Percentiles rank a stretch among this genome's conserved stretches.
Conservation (phyloP, 2,329 filamentous ascomycete genomes). For the Colletotrichum chlorophyti region DNA sequence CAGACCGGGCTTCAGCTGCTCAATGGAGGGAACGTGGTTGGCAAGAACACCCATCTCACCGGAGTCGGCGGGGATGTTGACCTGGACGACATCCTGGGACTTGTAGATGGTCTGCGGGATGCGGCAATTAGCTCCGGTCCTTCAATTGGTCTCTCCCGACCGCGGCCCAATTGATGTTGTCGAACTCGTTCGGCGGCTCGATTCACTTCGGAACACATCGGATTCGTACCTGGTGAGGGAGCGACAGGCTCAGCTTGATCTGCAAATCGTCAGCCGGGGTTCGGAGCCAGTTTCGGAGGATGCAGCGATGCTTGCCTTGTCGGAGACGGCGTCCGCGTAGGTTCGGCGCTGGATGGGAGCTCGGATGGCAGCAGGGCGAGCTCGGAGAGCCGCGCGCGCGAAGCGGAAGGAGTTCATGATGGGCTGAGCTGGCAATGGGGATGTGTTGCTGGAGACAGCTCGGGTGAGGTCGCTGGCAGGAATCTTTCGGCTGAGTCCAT, state of each 20-base stretch:
- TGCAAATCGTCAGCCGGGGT: slow-evolving; percentile 43
- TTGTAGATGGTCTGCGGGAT: slow-evolving; percentile 71
- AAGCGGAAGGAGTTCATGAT: slow-evolving; percentile 95
- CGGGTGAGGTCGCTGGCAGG: slow-evolving; percentile 50
- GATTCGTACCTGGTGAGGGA: slow-evolving; percentile 93
- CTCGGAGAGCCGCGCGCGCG: slow-evolving; percentile 87
- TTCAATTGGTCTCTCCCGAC: slow-evolving; percentile 34
- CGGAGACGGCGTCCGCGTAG: slow-evolving; percentile 86
- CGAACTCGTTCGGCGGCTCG: background rate
- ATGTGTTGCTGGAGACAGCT: slow-evolving; percentile 53
- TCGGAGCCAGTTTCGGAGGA: slow-evolving; percentile 33
- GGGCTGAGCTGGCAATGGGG: slow-evolving; percentile 57
- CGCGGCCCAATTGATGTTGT: background rate
- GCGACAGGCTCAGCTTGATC: slow-evolving; percentile 97
- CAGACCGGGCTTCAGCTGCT: slow-evolving; percentile 97
- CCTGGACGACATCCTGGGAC: slow-evolving; percentile 81
- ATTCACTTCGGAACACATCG: slow-evolving; percentile 14
- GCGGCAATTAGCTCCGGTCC: slow-evolving; percentile 57
- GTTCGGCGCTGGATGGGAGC: slow-evolving; percentile 82
- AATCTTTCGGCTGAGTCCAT: slow-evolving; percentile 53
- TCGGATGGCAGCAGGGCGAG: slow-evolving; percentile 78
- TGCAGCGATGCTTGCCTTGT: slow-evolving; percentile 67
- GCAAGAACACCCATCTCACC: slow-evolving; percentile 99
- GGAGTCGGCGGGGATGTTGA: slow-evolving; percentile 97
- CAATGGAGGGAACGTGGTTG: slow-evolving; percentile 98